Percentiles rank a stretch among this genome's conserved stretches.
These are phyloP conservation scores for Diospyros kaki DNA, from an alignment of 148 eudicot genomes.

Conservation along the genomic window DNA sequence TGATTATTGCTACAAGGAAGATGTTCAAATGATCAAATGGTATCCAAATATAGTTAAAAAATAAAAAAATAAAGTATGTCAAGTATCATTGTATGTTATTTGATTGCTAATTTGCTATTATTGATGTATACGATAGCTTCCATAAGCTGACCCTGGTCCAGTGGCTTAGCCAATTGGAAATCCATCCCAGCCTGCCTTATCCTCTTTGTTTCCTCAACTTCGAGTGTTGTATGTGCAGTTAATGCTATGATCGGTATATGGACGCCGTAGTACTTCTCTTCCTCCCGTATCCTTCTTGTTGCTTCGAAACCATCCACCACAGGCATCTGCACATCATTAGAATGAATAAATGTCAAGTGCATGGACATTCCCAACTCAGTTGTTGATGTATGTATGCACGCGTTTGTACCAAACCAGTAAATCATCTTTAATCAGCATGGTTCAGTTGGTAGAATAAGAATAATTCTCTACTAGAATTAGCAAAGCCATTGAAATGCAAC, in stretches of 20 bases:
- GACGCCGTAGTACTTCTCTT: slow-evolving; percentile 40
- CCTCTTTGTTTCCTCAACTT: slow-evolving; percentile 33
- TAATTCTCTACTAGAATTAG: neutral
- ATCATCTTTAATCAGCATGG: too few relatives aligned
- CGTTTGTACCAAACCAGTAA: too few relatives aligned
- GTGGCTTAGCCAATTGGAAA: slow-evolving; percentile 53
- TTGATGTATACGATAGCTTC: slow-evolving; percentile 22
- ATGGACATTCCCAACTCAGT: too few relatives aligned
- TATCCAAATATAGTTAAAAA: too few relatives aligned
- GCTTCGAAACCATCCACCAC: slow-evolving; percentile 70
- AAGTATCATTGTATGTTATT: too few relatives aligned
- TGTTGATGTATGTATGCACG: too few relatives aligned
- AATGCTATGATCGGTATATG: slow-evolving; percentile 69
- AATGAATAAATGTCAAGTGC: too few relatives aligned
- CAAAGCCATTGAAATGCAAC: neutral
- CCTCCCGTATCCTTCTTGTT: slow-evolving; percentile 54
- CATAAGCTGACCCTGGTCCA: slow-evolving; percentile 34
- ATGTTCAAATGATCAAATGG: too few relatives aligned
- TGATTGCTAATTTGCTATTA: neutral
- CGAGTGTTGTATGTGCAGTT: slow-evolving; percentile 40
- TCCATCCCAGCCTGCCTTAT: slow-evolving; percentile 60
- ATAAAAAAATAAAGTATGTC: too few relatives aligned
- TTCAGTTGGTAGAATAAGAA: neutral
- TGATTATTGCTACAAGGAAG: too few relatives aligned
- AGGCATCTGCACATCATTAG: slow-evolving; percentile 48